Evolutionary conservation across 2,329 filamentous ascomycete species (phyloP), one percentile per base, ranked within the genome.

Genomic region (Fonsecaea multimorphosa): DNA sequence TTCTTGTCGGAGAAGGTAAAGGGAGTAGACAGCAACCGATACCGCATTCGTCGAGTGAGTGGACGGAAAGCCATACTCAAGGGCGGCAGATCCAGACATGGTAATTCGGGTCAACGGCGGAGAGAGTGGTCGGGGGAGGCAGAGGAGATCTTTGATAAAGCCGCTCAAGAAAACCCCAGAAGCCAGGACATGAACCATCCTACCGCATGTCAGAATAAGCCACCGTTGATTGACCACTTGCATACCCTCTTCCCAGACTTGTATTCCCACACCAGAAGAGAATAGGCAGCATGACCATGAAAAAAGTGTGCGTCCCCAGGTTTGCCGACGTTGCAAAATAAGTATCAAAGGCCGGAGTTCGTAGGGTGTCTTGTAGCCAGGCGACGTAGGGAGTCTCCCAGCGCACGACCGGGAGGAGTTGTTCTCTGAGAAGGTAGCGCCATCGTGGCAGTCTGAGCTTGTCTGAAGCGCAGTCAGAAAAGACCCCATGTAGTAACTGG

Each of bases 251-350:
- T 62, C 92, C 95, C 71, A 96, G 86, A 69, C 86, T 88, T 51
- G 90, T 89, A 79, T 93, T 91, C 61, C 94, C 94, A 74, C 92
- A 97, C 95, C 95, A 99, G 82, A 98, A 98, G 72, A 97, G 86
- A 70, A 98, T 92, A 5, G 95, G 95, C 74, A 99, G 82, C 65
- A 92, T 90, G 71, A 97, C 86, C 93, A 98, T 98, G 83, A 97
- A 99, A 82, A 97, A 98, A 0, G 95, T 99, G 79, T 99, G 95
- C 0, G 95, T 99, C 71, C 95, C 92, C 62, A 98, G 86, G 78
- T 98, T 99, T 69, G 95, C 95, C 0, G 93, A 96, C 71, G 96
- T 92, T 58, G 95, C 94, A 79, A 99, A 99, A 82, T 97, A 99
- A 68, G 92, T 92, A 79, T 99, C 95, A 74, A 98, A 88, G 8